A percentile compares a stretch with the other conserved stretches of the same genome.
Conservation (phyloP, 352 stramenopile species). For the Aphanomyces euteiches region DNA sequence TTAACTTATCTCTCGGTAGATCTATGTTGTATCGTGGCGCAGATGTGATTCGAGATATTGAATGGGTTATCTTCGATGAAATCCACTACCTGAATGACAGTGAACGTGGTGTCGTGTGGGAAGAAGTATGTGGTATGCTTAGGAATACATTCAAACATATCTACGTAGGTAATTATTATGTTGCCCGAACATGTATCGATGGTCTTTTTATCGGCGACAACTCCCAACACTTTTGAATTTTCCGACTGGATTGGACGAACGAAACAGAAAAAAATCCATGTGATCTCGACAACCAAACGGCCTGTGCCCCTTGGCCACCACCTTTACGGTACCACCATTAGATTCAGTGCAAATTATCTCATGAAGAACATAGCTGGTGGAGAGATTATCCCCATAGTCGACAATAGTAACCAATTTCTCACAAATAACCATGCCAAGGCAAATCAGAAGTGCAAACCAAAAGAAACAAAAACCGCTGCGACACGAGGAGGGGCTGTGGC, state of each 20-base stretch:
- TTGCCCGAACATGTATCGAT: constrained; percentile 95
- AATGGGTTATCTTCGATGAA: constrained; percentile 99
- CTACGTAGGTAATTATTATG: constrained; percentile 95
- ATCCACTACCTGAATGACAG: constrained; percentile 99
- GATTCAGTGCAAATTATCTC: no score
- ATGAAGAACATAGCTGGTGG: constrained; percentile 8
- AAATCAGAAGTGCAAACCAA: constrained; percentile 42
- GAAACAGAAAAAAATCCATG: constrained; percentile 95
- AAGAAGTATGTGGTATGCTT: constrained; percentile 73
- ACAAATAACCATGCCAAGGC: constrained; percentile 44
- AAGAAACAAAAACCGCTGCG: constrained; percentile 16
- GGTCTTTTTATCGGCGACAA: constrained; percentile 98
- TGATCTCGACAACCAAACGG: constrained; percentile 96
- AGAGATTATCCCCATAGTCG: constrained; percentile 24
- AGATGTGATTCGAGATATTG: constrained; percentile 98
- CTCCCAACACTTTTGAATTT: constrained; percentile 98
- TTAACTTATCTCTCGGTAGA: neutral
- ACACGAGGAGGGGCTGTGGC: neutral
- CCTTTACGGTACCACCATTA: constrained; percentile 26
- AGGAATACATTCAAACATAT: constrained; percentile 13
- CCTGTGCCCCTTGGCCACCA: constrained; percentile 96
- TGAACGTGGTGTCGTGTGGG: constrained; percentile 97
- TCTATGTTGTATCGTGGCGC: constrained; percentile 98
- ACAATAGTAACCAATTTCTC: constrained; percentile 8
- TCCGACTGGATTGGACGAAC: constrained; percentile 98